Percentiles rank a stretch among this genome's conserved stretches.
phyloP scores from a whole-genome alignment of 768 basidiomycete genomes.

The Kwoniella mangroviensis region DNA sequence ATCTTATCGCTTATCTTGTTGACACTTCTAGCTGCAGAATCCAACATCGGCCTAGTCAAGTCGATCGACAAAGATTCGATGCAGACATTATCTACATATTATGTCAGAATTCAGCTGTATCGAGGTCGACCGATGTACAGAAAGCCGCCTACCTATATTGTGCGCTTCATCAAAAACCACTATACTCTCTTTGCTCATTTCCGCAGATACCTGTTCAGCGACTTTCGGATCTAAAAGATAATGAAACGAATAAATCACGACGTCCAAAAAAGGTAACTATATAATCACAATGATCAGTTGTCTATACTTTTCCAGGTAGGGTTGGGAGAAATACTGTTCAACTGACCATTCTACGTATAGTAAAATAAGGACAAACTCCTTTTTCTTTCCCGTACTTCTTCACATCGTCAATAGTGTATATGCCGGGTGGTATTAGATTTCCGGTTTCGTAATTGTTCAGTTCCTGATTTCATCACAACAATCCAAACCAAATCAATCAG shows the following conservation, averaged over 20 bases:
- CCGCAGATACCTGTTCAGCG: constrained; percentile 97
- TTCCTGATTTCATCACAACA: constrained; percentile 64
- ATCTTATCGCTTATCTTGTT: constrained; percentile 85
- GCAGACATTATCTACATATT: constrained; percentile 83
- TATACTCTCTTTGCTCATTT: constrained; percentile 95
- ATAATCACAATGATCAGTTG: background rate
- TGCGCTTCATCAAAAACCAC: constrained; percentile 99
- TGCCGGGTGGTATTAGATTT: constrained; percentile 77
- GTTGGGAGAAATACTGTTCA: background rate
- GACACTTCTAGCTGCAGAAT: constrained; percentile 88
- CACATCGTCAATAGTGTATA: constrained; percentile 93
- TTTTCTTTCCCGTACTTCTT: constrained; percentile 84
- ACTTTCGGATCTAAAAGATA: constrained; percentile 98
- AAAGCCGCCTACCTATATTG: constrained; percentile 76
- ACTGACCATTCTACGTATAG: constrained; percentile 89
- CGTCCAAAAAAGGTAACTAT: constrained; percentile 94
- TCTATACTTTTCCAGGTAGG: background rate
- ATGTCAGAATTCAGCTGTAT: background rate
- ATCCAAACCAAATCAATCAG: constrained; percentile 8
- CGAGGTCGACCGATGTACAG: background rate
- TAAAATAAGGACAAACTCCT: constrained; percentile 91
- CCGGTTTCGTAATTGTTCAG: constrained; percentile 81
- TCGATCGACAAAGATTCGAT: constrained; percentile 98
- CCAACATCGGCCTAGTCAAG: constrained; percentile 94
- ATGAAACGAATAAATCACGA: constrained; percentile 99